Evolutionary conservation across 192 early-diverging fungal species (phyloP).

Genomic region (Gigaspora rosea): DNA sequence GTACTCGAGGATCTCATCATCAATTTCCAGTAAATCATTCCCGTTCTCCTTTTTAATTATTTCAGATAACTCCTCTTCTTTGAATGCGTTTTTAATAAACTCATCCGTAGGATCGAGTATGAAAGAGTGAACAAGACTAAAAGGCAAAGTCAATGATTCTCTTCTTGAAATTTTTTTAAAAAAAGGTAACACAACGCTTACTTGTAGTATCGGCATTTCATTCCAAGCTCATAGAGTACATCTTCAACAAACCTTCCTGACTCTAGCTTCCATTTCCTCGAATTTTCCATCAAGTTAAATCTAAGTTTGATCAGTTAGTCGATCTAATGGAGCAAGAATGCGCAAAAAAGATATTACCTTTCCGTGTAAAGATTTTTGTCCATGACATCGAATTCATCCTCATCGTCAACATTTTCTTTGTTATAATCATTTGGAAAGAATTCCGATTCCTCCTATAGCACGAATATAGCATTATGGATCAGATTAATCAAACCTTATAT

Average conservation of each 20-base stretch:
- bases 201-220: constrained; percentile 31
- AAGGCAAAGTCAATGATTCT: constrained; percentile 20
- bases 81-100: constrained; percentile 30
- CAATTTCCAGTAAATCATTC: constrained; percentile 30
- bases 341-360: constrained; percentile 26
- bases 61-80: constrained; percentile 26
- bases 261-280: constrained; percentile 34
- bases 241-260: constrained; percentile 35
- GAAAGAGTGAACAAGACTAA: constrained; percentile 37
- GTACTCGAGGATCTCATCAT: constrained; percentile 32
- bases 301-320: constrained; percentile 27
- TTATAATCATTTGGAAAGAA: constrained; percentile 4
- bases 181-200: constrained; percentile 28
- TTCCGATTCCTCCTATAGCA: constrained; percentile 2
- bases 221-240: constrained; percentile 35
- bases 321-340: constrained; percentile 22
- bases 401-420: constrained; percentile 18
- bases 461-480: constrained; percentile 6
- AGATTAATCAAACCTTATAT: constrained; percentile 17
- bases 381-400: constrained; percentile 16
- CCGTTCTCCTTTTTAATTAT: constrained; percentile 30
- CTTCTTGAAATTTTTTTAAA: neutral
- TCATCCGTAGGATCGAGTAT: constrained; percentile 28
- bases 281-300: constrained; percentile 24
- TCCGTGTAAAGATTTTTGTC: constrained; percentile 25